phyloP scores from a whole-genome alignment of 768 basidiomycete genomes.

The Amanita jacksonii region DNA sequence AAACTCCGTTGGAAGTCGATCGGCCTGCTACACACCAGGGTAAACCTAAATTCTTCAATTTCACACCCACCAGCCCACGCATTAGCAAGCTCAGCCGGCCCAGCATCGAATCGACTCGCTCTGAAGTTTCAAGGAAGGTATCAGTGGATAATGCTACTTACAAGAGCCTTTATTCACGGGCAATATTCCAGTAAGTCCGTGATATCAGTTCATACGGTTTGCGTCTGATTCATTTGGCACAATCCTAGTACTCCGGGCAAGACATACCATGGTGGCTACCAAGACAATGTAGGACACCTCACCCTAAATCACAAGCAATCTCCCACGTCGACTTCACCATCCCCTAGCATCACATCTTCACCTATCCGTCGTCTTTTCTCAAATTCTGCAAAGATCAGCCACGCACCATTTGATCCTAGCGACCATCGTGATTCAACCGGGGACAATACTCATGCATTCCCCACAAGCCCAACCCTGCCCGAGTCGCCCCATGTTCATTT shows the following conservation, averaged over 20 bases:
- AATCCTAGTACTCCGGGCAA: too few relatives aligned
- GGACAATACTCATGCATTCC: slow-evolving; percentile 12
- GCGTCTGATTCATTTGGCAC: slow-evolving; percentile 16
- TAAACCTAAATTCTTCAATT: slow-evolving; percentile 32
- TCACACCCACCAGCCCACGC: slow-evolving; percentile 36
- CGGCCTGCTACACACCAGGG: neutral
- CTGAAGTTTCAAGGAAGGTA: slow-evolving; percentile 46
- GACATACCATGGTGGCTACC: slow-evolving; percentile 19
- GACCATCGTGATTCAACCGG: neutral
- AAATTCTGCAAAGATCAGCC: neutral
- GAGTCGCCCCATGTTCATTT: slow-evolving; percentile 48
- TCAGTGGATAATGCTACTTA: slow-evolving; percentile 17
- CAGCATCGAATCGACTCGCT: slow-evolving; percentile 56
- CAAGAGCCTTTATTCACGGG: slow-evolving; percentile 38
- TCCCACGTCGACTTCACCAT: slow-evolving; percentile 12
- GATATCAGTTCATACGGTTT: slow-evolving; percentile 5
- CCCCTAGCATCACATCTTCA: neutral
- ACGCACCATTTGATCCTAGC: neutral
- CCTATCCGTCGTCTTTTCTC: neutral
- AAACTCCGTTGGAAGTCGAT: neutral
- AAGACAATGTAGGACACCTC: slow-evolving; percentile 33
- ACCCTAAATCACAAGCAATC: slow-evolving; percentile 31
- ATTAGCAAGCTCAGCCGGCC: slow-evolving; percentile 35
- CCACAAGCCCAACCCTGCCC: slow-evolving; percentile 13
- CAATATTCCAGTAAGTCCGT: slow-evolving; percentile 49